These are phyloP conservation scores for Clavariopsis aquatica DNA, from an alignment of 495 filamentous ascomycete species.

Conservation along the genomic window DNA sequence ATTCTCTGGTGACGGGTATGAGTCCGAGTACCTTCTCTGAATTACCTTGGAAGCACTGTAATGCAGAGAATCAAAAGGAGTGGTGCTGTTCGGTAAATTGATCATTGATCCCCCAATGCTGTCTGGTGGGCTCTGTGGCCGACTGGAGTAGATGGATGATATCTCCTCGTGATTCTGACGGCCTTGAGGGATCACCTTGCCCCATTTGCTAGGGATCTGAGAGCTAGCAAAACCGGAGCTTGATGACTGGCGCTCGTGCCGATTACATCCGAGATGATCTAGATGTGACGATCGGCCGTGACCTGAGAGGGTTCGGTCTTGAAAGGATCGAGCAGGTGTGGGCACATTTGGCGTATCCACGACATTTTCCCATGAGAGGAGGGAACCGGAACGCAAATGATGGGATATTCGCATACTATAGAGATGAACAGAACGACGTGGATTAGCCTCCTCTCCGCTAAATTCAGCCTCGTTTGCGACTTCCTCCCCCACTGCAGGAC, in stretches of 20 bases:
- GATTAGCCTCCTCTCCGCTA: conserved; percentile 16
- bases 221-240: conserved; percentile 38
- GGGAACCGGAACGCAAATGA: conserved; percentile 37
- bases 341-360: conserved; percentile 11
- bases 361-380: conserved; percentile 29
- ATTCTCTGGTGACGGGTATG: conserved; percentile 10
- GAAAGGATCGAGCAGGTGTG: conserved; percentile 9
- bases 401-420: conserved; percentile 41
- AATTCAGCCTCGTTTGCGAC: neutral
- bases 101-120: conserved; percentile 22
- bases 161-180: conserved; percentile 13
- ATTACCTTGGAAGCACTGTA: neutral
- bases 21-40: conserved; percentile 1
- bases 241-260: conserved; percentile 33
- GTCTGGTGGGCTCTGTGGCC: conserved; percentile 35
- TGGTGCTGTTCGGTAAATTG: conserved; percentile 1
- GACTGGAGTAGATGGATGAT: conserved; percentile 38
- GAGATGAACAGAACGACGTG: conserved; percentile 36
- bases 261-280: neutral
- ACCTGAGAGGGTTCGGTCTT: conserved; percentile 12
- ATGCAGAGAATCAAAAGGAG: neutral
- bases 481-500: neutral
- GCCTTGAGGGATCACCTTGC: conserved; percentile 21
- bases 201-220: conserved; percentile 36
- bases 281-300: conserved; percentile 7